A percentile compares a stretch with the other conserved stretches of the same genome.
Evolutionary conservation across 2,329 filamentous ascomycete genomes (phyloP).

Genomic region (Apiospora rasikravindrae): DNA sequence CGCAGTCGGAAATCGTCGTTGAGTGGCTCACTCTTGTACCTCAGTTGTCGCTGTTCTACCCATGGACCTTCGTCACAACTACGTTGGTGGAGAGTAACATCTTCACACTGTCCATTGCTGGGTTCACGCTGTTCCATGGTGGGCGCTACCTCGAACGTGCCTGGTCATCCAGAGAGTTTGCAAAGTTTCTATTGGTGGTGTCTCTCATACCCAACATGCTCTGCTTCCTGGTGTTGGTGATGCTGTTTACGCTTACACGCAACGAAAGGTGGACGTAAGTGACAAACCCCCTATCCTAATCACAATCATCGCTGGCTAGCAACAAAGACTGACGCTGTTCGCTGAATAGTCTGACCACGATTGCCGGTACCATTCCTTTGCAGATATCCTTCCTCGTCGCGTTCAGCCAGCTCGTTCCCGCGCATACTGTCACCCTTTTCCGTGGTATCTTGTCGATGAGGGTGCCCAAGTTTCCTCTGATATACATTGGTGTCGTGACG

Average conservation of each 20-base stretch:
- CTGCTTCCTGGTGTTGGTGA: constrained; percentile 73
- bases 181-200: constrained; percentile 82
- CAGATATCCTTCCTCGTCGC: constrained; percentile 95
- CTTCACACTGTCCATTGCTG: constrained; percentile 80
- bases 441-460: constrained; percentile 87
- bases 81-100: constrained; percentile 93
- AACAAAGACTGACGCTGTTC: not conserved
- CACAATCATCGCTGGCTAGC: not conserved
- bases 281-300: constrained; percentile 25
- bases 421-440: constrained; percentile 95
- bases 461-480: constrained; percentile 72
- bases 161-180: constrained; percentile 91
- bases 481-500: constrained; percentile 77
- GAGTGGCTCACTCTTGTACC: constrained; percentile 90
- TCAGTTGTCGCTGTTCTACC: constrained; percentile 81
- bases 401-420: constrained; percentile 96
- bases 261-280: constrained; percentile 73
- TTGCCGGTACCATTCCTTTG: constrained; percentile 86
- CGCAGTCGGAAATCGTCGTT: constrained; percentile 69
- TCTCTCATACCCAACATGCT: constrained; percentile 81
- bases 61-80: constrained; percentile 88
- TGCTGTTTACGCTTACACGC: constrained; percentile 74
- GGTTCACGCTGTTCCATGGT: constrained; percentile 83
- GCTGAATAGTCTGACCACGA: constrained; percentile 69
- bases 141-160: constrained; percentile 94